A percentile compares a stretch with the other conserved stretches of the same genome.
Evolutionary conservation across 768 basidiomycete species (phyloP).

Genomic region (Gloeostereum incarnatum): DNA sequence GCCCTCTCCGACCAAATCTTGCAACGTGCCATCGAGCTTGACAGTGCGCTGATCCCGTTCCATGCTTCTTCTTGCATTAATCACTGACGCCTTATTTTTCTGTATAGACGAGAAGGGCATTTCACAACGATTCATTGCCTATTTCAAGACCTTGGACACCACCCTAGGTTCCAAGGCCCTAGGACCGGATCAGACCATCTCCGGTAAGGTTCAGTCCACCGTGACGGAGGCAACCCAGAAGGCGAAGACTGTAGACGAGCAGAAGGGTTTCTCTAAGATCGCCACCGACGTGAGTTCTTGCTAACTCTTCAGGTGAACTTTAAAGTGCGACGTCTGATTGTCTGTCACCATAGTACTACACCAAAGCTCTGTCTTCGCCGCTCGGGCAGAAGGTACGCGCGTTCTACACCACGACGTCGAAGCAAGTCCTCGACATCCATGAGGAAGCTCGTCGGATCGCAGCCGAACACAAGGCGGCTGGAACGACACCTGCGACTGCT

Average conservation of each 20-base stretch:
- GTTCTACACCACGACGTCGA: slow-evolving; percentile 86
- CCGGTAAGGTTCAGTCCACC: slow-evolving; percentile 59
- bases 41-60: slow-evolving; percentile 33
- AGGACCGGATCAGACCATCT: slow-evolving; percentile 77
- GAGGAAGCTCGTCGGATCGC: slow-evolving; percentile 86
- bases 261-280: slow-evolving; percentile 64
- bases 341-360: slow-evolving; percentile 66
- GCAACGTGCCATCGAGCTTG: slow-evolving; percentile 73
- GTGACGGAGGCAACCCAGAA: slow-evolving; percentile 57
- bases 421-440: slow-evolving; percentile 87
- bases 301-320: not conserved
- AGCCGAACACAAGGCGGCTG: slow-evolving; percentile 38
- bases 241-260: slow-evolving; percentile 70
- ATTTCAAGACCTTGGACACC: slow-evolving; percentile 65
- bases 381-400: slow-evolving; percentile 64
- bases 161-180: slow-evolving; percentile 60
- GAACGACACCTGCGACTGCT: slow-evolving; percentile 8
- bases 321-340: slow-evolving; percentile 2
- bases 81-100: not conserved
- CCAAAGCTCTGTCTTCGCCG: slow-evolving; percentile 64
- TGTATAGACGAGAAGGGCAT: slow-evolving; percentile 73
- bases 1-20: slow-evolving; percentile 69
- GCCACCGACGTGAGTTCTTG: slow-evolving; percentile 52
- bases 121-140: slow-evolving; percentile 73
- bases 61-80: not conserved